These are phyloP conservation scores for Eucalyptus microcorys DNA, from an alignment of 345 rosid species.

Conservation along the genomic window DNA sequence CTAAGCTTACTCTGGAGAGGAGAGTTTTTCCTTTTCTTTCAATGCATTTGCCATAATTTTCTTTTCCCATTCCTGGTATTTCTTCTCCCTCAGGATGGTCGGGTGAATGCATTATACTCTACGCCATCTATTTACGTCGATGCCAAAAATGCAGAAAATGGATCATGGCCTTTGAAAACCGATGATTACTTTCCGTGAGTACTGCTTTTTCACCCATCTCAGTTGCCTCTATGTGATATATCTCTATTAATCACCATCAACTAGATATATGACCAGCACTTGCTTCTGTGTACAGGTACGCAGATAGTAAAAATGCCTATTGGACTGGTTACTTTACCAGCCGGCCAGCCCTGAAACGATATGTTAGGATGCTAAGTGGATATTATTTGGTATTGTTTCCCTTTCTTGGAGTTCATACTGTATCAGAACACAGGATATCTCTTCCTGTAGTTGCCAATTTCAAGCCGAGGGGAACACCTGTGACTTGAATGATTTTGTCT, in stretches of 20 bases:
- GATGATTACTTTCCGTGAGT: conserved; percentile 83
- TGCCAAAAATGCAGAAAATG: conserved; percentile 53
- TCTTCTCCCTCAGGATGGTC: conserved; percentile 45
- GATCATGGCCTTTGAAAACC: conserved; percentile 75
- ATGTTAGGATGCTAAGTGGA: conserved; percentile 68
- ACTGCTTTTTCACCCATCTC: background rate
- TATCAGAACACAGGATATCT: background rate
- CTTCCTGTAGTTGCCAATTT: background rate
- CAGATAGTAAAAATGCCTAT: conserved; percentile 47
- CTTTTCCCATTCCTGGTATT: background rate
- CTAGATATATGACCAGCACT: background rate
- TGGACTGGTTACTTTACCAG: conserved; percentile 94
- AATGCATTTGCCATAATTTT: background rate
- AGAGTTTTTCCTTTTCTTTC: background rate
- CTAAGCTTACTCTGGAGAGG: background rate
- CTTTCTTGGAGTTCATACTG: background rate
- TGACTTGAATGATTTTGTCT: background rate
- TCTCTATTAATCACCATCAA: background rate
- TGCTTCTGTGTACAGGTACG: conserved; percentile 40
- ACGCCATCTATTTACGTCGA: conserved; percentile 80
- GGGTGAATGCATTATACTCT: conserved; percentile 72
- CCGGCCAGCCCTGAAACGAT: conserved; percentile 73
- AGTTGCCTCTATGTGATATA: background rate
- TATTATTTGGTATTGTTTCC: conserved; percentile 57
- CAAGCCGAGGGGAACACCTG: background rate